These are phyloP conservation scores for Dictyostelium brefeldianum DNA, from an alignment of 78 protist species.

Conservation along the genomic window DNA sequence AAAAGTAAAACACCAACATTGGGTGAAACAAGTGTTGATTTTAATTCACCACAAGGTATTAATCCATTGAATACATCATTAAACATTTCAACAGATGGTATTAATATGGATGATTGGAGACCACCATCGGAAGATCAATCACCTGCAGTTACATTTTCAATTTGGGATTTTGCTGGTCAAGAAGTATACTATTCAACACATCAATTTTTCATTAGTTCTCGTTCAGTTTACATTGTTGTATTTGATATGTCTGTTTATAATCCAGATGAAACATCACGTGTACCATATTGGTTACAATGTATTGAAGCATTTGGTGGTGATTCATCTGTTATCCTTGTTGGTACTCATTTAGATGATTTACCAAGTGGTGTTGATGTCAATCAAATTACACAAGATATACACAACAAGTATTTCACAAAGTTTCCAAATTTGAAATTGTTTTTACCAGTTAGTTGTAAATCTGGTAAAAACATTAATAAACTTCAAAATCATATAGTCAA, in stretches of 20 bases:
- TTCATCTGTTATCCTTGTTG: constrained; percentile 72
- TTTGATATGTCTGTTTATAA: constrained; percentile 66
- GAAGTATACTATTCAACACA: constrained; percentile 73
- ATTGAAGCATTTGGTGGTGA: constrained; percentile 70
- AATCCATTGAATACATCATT: constrained; percentile 59
- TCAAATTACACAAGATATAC: constrained; percentile 36
- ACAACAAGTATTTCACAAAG: constrained; percentile 28
- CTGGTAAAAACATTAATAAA: constrained; percentile 63
- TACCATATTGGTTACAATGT: constrained; percentile 81
- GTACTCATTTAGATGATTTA: constrained; percentile 82
- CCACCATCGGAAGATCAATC: constrained; percentile 50
- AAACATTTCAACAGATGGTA: constrained; percentile 77
- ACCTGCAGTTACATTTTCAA: constrained; percentile 46
- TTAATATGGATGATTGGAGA: constrained; percentile 82
- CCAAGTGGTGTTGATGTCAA: constrained; percentile 26
- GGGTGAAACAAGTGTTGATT: not conserved
- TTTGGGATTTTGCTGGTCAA: constrained; percentile 85
- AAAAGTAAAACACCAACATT: constrained; percentile 10
- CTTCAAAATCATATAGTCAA: constrained; percentile 50
- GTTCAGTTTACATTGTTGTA: constrained; percentile 76
- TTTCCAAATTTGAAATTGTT: constrained; percentile 57
- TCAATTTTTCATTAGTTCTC: constrained; percentile 72
- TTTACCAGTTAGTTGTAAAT: constrained; percentile 58
- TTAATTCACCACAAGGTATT: constrained; percentile 1
- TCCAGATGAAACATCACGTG: constrained; percentile 50